Base-by-base conservation (phyloP, 805 yeast species). In the Candida khao-thaluensis region DNA sequence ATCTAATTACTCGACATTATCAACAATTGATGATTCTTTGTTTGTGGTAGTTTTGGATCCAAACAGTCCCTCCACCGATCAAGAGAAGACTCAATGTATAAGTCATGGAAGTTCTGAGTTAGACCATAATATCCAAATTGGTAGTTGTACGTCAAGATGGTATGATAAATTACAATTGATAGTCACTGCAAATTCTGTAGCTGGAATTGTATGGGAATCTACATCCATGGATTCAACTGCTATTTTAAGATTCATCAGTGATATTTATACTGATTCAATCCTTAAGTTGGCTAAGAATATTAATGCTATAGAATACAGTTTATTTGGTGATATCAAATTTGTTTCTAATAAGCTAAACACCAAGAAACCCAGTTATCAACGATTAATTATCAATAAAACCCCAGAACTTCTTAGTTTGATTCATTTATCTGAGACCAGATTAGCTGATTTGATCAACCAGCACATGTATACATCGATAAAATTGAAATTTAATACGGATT, bases 121-220 rank as follows among this genome's bases (percentile, higher is more conserved):
- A 28, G 44, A 48, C 1, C 64, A 65, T 7, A 60, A 71, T 21
- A 59, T 73, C 32, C 82, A 77, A 55, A 55, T 66, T 16, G 82
- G 82, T 17, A 68, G 79, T 4, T 77, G 82, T 55, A 74, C 79
- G 11, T 74, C 76, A 33, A 59, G 82, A 40, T 77, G 80, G 74
- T 77, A 77, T 51, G 82, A 77, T 53, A 77, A 77, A 49, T 58
- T 77, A 39, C 80, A 77, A 50, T 54, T 77, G 35, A 64, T 77
- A 12, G 71, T 77, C 7, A 74, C 81, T 3, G 61, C 66, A 28
- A 77, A 77, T 53, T 71, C 81, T 0, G 77, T 75, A 16, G 81
- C 80, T 1, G 82, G 81, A 3, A 66, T 77, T 35, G 76, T 75
- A 15, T 77, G 81, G 75, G 82, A 79, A 46, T 71, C 77, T 9